Conservation (phyloP, 768 basidiomycete species). For the Hygrophorus pudorinus region DNA sequence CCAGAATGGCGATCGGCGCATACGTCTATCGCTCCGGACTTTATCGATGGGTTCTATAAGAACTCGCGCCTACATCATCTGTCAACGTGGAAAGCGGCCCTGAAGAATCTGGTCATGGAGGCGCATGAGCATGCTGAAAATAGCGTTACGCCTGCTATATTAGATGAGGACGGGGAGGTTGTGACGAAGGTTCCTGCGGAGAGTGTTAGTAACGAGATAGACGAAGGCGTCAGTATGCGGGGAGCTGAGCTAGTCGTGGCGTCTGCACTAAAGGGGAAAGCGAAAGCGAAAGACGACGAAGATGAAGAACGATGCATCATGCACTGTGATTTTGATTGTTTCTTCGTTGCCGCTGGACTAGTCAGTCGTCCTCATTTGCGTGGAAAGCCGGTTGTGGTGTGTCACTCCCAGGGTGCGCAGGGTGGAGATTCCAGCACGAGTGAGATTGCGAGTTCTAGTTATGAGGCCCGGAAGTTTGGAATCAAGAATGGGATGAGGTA, state of each 20-base stretch:
- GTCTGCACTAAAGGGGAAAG: slow-evolving; percentile 48
- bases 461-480: slow-evolving; percentile 83
- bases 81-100: slow-evolving; percentile 86
- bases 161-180: slow-evolving; percentile 17
- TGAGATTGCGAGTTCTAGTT: slow-evolving; percentile 91
- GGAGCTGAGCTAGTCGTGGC: slow-evolving; percentile 38
- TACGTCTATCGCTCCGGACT: slow-evolving; percentile 79
- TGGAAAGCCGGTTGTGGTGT: slow-evolving; percentile 89
- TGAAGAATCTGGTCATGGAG: slow-evolving; percentile 67
- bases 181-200: slow-evolving; percentile 6
- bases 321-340: slow-evolving; percentile 95
- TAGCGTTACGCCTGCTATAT: slow-evolving; percentile 21
- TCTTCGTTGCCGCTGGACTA: slow-evolving; percentile 91
- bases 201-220: background rate
- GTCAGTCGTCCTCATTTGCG: slow-evolving; percentile 69
- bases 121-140: slow-evolving; percentile 65
- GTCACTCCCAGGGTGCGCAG: slow-evolving; percentile 78
- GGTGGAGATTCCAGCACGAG: slow-evolving; percentile 77
- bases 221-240: slow-evolving; percentile 37
- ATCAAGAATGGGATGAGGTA: slow-evolving; percentile 95
- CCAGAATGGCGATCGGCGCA: slow-evolving; percentile 81
- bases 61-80: slow-evolving; percentile 92
- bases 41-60: slow-evolving; percentile 75
- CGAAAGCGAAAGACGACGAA: slow-evolving; percentile 36
- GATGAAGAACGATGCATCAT: slow-evolving; percentile 59